Evolutionary conservation across 768 basidiomycete genomes (phyloP).

Genomic region (Hericium alpestre): DNA sequence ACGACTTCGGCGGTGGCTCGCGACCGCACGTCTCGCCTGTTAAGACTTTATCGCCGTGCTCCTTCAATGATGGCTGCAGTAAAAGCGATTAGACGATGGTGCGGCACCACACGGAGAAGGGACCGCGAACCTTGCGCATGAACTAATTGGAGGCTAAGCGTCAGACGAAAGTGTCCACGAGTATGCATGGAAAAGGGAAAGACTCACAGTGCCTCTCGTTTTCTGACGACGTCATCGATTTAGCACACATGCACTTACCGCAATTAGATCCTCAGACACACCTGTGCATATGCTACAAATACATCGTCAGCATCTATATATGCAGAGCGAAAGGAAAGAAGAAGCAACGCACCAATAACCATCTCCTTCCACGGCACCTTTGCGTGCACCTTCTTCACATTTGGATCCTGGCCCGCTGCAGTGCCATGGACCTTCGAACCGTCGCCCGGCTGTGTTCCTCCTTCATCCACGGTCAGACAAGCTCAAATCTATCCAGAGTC

Average conservation of each 20-base stretch:
- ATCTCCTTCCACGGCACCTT: conserved; percentile 48
- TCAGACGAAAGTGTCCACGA: not conserved
- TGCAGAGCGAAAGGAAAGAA: not conserved
- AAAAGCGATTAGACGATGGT: not conserved
- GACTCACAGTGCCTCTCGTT: conserved; percentile 9
- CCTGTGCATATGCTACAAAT: not conserved
- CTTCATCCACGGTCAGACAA: conserved; percentile 13
- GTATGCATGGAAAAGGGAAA: not conserved
- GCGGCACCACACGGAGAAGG: not conserved
- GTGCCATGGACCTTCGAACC: conserved; percentile 21
- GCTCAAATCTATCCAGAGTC: conserved; percentile 10
- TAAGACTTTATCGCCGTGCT: conserved; percentile 44
- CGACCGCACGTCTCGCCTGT: conserved; percentile 28
- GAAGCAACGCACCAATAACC: conserved; percentile 35
- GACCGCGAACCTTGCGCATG: conserved; percentile 6
- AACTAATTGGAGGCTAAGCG: not conserved
- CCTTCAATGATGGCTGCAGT: conserved; percentile 31
- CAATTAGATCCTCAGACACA: not conserved
- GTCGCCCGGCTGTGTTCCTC: conserved; percentile 26
- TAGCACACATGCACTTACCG: not conserved
- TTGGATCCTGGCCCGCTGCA: conserved; percentile 8
- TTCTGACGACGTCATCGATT: not conserved
- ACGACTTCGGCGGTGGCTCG: conserved; percentile 3
- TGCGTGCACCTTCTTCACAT: conserved; percentile 17
- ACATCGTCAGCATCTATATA: not conserved